A percentile compares a stretch with the other conserved stretches of the same genome.
Evolutionary conservation across 345 rosid genomes (phyloP).

Genomic region (Aegle marmelos): DNA sequence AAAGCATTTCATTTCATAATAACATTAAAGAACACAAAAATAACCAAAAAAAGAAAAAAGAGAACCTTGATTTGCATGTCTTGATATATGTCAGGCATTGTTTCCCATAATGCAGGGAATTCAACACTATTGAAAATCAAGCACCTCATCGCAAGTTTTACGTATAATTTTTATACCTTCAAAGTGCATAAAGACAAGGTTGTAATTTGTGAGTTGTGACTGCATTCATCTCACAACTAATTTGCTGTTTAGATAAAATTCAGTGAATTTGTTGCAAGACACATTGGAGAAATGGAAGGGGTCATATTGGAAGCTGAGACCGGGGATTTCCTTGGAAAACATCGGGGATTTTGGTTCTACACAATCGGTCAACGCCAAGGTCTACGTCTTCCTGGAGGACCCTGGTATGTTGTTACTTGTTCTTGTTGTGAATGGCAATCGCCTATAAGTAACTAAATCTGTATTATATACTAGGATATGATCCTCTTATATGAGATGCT

Average conservation of each 20-base stretch:
- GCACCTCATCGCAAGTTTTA: neutral
- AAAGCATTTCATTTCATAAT: too few species aligned
- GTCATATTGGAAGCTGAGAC: conserved; percentile 89
- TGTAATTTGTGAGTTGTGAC: conserved; percentile 5
- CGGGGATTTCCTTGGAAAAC: conserved; percentile 84
- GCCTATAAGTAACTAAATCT: neutral
- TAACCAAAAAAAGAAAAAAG: too few species aligned
- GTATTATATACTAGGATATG: neutral
- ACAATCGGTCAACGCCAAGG: conserved; percentile 99
- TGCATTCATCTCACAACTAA: neutral
- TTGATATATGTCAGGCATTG: neutral
- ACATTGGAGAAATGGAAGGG: conserved; percentile 95
- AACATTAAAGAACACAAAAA: neutral
- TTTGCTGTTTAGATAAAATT: conserved; percentile 62
- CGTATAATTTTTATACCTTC: neutral
- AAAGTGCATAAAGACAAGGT: neutral
- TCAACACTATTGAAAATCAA: neutral
- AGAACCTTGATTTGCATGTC: neutral
- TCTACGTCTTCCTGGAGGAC: conserved; percentile 93
- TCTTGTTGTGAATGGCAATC: neutral
- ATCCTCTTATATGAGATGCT: neutral
- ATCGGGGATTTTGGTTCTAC: conserved; percentile 96
- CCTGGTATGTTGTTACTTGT: conserved; percentile 58
- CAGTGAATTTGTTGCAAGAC: conserved; percentile 84
- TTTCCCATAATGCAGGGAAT: neutral